Evolutionary conservation across 352 stramenopile species (phyloP).

Genomic region (Phytopythium boreale): DNA sequence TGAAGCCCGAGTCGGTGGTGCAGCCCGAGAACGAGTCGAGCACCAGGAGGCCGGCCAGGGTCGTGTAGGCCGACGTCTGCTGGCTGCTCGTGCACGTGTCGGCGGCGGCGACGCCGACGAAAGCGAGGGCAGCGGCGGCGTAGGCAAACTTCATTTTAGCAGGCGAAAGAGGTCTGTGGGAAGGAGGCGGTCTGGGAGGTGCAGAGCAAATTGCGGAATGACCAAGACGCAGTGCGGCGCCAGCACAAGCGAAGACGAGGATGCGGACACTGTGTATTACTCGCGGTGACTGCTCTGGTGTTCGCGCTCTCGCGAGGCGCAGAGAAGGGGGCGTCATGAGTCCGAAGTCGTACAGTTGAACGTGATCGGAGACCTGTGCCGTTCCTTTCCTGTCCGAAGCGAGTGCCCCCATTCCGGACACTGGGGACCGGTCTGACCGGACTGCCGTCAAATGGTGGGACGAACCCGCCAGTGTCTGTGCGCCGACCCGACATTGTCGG

Average conservation of each 20-base stretch:
- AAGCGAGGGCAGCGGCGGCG: no score
- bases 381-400: not conserved
- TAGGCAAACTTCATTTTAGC: not conserved
- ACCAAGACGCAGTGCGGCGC: not conserved
- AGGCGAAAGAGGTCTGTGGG: not conserved
- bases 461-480: not conserved
- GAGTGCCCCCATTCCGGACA: no score
- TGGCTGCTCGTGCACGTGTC: not conserved
- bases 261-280: not conserved
- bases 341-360: not conserved
- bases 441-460: not conserved
- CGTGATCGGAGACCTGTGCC: not conserved
- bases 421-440: no score
- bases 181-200: not conserved
- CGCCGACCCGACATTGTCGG: not conserved
- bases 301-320: not conserved
- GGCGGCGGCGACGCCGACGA: not conserved
- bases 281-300: not conserved
- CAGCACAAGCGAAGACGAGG: not conserved
- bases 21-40: conserved; percentile 1
- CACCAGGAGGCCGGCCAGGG: not conserved
- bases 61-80: conserved; percentile 4
- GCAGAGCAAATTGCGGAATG: not conserved
- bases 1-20: conserved; percentile 8
- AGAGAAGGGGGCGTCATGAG: not conserved